Evolutionary conservation across 805 yeast species (phyloP), one percentile per base, ranked within the genome.

Genomic region (Pichia californica): DNA sequence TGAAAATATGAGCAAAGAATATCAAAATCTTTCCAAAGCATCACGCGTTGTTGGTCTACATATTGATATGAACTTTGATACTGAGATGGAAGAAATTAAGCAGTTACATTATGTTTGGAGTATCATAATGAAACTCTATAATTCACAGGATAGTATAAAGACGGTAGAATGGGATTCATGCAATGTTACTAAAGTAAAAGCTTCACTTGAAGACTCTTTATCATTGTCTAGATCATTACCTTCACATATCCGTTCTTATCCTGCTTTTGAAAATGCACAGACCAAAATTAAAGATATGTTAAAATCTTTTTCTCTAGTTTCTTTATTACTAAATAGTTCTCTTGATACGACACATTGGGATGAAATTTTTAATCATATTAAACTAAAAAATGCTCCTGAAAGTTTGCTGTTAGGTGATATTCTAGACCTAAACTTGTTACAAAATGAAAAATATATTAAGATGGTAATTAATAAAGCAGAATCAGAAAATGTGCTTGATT

Each of bases 311-410:
- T 57, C 72, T 1, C 32, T 69, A 7, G 30, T 83, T 1, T 48
- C 58, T 3, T 74, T 71, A 4, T 61, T 87, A 44, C 75, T 72
- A 44, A 73, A 79, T 4, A 82, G 72, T 0, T 71, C 77, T 0
- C 59, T 89, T 48, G 74, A 74, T 42, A 70, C 69, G 0, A 67
- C 88, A 19, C 97, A 89, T 54, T 79, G 96, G 88, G 63, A 63
- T 15, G 48, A 54, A 9, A 57, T 81, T 2, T 74, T 74, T 49
- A 48, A 57, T 11, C 58, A 54, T 11, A 46, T 70, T 6, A 18
- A 16, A 1, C 41, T 41, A 7, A 37, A 36, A 10, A 30, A 26
- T 11, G 40, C 45, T 14, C 54, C 61, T 8, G 44, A 36, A 4
- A 46, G 61, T 0, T 50, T 81, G 43, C 64, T 71, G 0, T 59